Evolutionary conservation across 2,329 filamentous ascomycete species (phyloP), one percentile per base, ranked within the genome.

Genomic region (Phyllosticta citribraziliensis): DNA sequence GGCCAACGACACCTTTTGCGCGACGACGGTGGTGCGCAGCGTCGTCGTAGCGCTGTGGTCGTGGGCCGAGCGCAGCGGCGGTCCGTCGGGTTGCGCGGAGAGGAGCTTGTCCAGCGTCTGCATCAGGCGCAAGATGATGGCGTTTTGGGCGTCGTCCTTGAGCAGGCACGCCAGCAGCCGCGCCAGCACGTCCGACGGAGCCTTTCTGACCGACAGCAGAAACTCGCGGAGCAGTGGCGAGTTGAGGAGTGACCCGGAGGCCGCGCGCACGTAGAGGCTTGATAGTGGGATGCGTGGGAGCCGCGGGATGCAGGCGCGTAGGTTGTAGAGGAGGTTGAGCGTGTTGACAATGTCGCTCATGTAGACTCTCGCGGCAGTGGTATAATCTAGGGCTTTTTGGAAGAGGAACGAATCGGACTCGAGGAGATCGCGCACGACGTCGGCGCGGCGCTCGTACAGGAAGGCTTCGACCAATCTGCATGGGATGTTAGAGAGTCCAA

Each of bases 1-100:
- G 73, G 87, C 90, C 51, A 94, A 79, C 68, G 91, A 86, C 19
- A 94, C 88, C 70, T 89, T 88, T 69, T 93, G 88, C 17, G 88
- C 88, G 57, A 93, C 84, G 33, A 93, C 84, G 0, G 89, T 93
- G 1, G 89, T 90, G 53, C 90, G 82, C 51, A 90, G 75, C 52
- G 88, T 84, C 40, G 33, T 40, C 33, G 40, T 47, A 2, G 40
- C 40, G 65, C 84, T 86, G 73, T 82, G 79, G 66, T 87, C 87
- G 72, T 94, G 88, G 70, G 87, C 87, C 74, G 87, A 95, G 64
- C 86, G 85, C 30, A 95, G 79, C 79, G 73, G 69, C 40, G 17
- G 14, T 10, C 27, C 27, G 40, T 47, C 14, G 50, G 67, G 63
- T 57, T 64, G 53, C 27, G 61, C 50, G 25, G 54, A n/a, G 17